These are phyloP conservation scores for Solanum boliviense DNA, from an alignment of 257 asterid genomes.

Conservation along the genomic window DNA sequence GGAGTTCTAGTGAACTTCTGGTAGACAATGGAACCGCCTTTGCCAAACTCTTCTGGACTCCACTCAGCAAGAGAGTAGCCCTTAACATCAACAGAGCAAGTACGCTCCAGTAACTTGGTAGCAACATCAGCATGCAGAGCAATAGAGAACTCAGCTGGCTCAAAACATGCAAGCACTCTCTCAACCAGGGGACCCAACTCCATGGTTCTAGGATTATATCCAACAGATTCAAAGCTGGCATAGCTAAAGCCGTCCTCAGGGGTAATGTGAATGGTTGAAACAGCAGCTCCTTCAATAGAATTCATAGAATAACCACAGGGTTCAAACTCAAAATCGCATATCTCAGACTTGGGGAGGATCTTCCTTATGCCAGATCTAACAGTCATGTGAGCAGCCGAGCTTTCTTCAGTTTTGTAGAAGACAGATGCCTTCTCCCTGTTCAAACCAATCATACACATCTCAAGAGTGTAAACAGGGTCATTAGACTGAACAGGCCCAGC, in stretches of 20 bases:
- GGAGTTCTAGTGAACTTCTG: constrained; percentile 44
- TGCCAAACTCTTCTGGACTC: constrained; percentile 44
- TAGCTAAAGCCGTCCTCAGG: constrained; percentile 88
- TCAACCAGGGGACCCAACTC: constrained; percentile 33
- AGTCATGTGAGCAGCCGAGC: constrained; percentile 52
- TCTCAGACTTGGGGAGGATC: constrained; percentile 54
- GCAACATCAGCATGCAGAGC: constrained; percentile 46
- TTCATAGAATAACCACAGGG: constrained; percentile 93
- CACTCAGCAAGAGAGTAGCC: constrained; percentile 34
- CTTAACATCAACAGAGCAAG: constrained; percentile 23
- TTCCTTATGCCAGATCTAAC: constrained; percentile 48
- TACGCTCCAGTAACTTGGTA: constrained; percentile 19
- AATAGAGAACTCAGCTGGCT: constrained; percentile 50
- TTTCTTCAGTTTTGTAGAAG: constrained; percentile 43
- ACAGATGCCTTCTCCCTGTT: constrained; percentile 61
- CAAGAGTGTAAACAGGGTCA: constrained; percentile 50
- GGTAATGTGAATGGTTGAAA: constrained; percentile 71
- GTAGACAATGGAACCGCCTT: constrained; percentile 52
- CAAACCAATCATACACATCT: constrained; percentile 85
- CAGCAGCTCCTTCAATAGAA: constrained; percentile 57
- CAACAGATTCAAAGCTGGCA: constrained; percentile 82
- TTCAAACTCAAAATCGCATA: constrained; percentile 75
- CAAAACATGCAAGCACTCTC: constrained; percentile 60
- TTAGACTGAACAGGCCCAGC: constrained; percentile 23
- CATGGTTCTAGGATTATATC: constrained; percentile 38